phyloP scores from a whole-genome alignment of 768 basidiomycete genomes.

The Lentinula raphanica region DNA sequence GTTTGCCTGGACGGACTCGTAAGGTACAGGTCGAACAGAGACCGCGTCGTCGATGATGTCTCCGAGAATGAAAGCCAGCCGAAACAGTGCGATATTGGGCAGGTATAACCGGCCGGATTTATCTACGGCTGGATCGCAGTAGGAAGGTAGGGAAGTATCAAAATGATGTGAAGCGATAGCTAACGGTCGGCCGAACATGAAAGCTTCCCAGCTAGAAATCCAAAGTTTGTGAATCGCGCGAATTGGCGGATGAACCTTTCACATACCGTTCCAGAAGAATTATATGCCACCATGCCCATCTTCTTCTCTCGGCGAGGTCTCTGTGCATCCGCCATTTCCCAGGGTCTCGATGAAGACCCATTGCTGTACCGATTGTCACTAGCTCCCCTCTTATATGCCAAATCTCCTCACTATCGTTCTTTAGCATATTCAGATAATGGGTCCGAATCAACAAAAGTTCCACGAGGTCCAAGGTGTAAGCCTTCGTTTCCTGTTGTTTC shows the following conservation, averaged over 20 bases:
- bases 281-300: conserved; percentile 93
- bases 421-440: conserved; percentile 69
- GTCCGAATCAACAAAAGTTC: conserved; percentile 67
- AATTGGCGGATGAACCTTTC: neutral
- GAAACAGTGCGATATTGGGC: conserved; percentile 72
- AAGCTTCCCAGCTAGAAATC: conserved; percentile 71
- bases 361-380: conserved; percentile 68
- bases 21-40: conserved; percentile 73
- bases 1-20: conserved; percentile 66
- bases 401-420: conserved; percentile 75
- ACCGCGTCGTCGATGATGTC: conserved; percentile 85
- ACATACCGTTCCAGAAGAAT: conserved; percentile 70
- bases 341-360: conserved; percentile 87
- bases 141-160: conserved; percentile 72
- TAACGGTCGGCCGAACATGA: conserved; percentile 79
- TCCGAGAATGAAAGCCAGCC: conserved; percentile 72
- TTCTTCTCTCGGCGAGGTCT: conserved; percentile 66
- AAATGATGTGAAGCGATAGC: conserved; percentile 77
- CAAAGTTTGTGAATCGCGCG: conserved; percentile 6
- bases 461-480: conserved; percentile 67
- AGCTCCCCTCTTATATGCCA: conserved; percentile 75
- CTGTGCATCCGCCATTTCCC: conserved; percentile 67
- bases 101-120: conserved; percentile 61
- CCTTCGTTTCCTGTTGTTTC: conserved; percentile 52
- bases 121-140: conserved; percentile 59